Percentiles rank a stretch among this genome's conserved stretches.
These are phyloP conservation scores for Trichoderma atroviride DNA, from an alignment of 2,329 filamentous ascomycete genomes.

Conservation along the genomic window DNA sequence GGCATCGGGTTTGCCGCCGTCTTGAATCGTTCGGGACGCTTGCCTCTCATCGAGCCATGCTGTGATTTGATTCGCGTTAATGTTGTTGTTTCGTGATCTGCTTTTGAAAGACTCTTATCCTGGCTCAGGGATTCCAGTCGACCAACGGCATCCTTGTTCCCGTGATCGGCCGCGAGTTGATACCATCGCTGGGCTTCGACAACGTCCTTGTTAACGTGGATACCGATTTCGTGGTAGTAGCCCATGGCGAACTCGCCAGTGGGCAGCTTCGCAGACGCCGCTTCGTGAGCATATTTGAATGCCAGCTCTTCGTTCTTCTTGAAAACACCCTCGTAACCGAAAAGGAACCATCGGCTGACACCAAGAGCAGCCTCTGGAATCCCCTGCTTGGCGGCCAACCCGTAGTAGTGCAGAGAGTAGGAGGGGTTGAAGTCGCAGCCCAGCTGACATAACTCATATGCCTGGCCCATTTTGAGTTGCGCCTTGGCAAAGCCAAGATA, in stretches of 20 bases:
- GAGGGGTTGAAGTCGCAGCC: conserved; percentile 94
- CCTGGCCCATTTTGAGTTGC: conserved; percentile 94
- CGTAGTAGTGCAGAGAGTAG: conserved; percentile 93
- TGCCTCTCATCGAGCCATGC: conserved; percentile 68
- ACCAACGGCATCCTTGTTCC: conserved; percentile 83
- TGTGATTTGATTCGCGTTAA: conserved; percentile 84
- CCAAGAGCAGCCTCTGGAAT: conserved; percentile 93
- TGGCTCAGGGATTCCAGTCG: conserved; percentile 83
- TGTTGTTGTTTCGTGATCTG: conserved; percentile 90
- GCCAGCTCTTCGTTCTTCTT: conserved; percentile 94
- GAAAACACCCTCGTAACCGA: conserved; percentile 89
- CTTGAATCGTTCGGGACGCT: conserved; percentile 62
- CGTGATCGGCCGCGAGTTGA: conserved; percentile 81
- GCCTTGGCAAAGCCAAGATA: conserved; percentile 96
- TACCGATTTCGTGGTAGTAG: conserved; percentile 97
- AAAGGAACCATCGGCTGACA: conserved; percentile 98
- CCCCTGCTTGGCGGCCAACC: conserved; percentile 86
- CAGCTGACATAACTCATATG: conserved; percentile 91
- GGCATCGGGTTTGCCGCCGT: conserved; percentile 52
- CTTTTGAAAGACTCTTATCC: conserved; percentile 81
- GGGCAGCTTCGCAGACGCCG: conserved; percentile 76
- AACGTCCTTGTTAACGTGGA: conserved; percentile 82
- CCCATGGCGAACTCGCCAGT: conserved; percentile 96
- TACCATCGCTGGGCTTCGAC: conserved; percentile 88
- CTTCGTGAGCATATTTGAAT: conserved; percentile 86